phyloP scores from a whole-genome alignment of 768 basidiomycete genomes.

The Suillus cothurnatus region DNA sequence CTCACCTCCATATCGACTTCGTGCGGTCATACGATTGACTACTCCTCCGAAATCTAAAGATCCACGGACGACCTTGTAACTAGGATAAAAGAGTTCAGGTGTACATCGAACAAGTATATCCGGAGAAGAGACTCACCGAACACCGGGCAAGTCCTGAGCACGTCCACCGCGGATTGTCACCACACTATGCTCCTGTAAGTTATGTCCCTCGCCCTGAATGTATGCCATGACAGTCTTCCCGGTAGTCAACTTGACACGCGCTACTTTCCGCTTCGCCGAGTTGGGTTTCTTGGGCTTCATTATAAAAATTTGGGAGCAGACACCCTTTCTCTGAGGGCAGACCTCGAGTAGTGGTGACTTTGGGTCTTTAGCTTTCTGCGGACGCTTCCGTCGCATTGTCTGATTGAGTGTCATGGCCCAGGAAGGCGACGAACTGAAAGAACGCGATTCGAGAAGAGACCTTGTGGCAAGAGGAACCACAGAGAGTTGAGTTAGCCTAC shows the following conservation, averaged over 20 bases:
- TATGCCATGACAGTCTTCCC: conserved; percentile 92
- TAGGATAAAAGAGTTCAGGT: conserved; percentile 31
- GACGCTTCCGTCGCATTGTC: conserved; percentile 77
- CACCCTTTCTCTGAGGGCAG: conserved; percentile 89
- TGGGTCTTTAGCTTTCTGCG: conserved; percentile 43
- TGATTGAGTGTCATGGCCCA: conserved; percentile 79
- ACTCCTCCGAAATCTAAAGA: conserved; percentile 92
- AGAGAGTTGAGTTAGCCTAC: conserved; percentile 12
- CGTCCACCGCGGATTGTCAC: conserved; percentile 94
- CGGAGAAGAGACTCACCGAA: conserved; percentile 65
- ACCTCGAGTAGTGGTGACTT: conserved; percentile 80
- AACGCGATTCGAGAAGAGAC: conserved; percentile 38
- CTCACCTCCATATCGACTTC: conserved; percentile 93
- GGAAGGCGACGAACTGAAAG: conserved; percentile 66
- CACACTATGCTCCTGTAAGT: conserved; percentile 96
- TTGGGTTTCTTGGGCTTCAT: conserved; percentile 97
- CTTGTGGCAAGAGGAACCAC: neutral
- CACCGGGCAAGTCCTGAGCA: conserved; percentile 97
- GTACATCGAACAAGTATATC: neutral
- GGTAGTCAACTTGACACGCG: conserved; percentile 87
- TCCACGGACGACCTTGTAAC: conserved; percentile 95
- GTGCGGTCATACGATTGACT: conserved; percentile 72
- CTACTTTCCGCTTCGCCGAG: conserved; percentile 97
- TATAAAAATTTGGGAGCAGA: conserved; percentile 80
- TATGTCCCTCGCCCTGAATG: conserved; percentile 97